These are phyloP conservation scores for Wickerhamiella domercqiae DNA, from an alignment of 805 yeast species.

Conservation along the genomic window DNA sequence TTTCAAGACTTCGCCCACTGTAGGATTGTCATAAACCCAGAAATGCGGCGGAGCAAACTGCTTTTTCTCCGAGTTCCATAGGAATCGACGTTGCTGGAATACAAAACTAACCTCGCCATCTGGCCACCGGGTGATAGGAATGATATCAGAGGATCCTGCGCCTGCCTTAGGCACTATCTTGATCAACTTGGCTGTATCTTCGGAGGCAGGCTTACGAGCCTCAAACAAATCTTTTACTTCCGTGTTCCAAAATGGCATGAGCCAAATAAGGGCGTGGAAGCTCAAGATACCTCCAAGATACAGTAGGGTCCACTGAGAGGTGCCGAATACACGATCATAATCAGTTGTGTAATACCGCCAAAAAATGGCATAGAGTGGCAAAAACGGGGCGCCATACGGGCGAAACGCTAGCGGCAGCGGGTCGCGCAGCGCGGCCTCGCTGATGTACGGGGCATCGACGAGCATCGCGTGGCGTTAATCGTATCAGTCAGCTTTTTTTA, in stretches of 20 bases:
- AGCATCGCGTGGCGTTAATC: neutral
- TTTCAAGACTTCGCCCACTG: slow-evolving; percentile 40
- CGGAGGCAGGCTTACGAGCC: slow-evolving; percentile 35
- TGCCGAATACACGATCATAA: slow-evolving; percentile 71
- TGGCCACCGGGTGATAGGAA: slow-evolving; percentile 38
- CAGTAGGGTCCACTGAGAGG: slow-evolving; percentile 93
- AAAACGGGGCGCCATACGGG: slow-evolving; percentile 74
- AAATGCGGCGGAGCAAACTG: slow-evolving; percentile 73
- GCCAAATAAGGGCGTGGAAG: slow-evolving; percentile 58
- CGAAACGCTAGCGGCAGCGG: slow-evolving; percentile 45
- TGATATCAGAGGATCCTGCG: slow-evolving; percentile 73
- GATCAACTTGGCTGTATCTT: slow-evolving; percentile 55
- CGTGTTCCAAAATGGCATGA: slow-evolving; percentile 91
- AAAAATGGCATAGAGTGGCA: slow-evolving; percentile 62
- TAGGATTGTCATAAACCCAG: slow-evolving; percentile 42
- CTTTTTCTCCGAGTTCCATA: slow-evolving; percentile 39
- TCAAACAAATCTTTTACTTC: slow-evolving; percentile 55
- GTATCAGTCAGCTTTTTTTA: too few species aligned
- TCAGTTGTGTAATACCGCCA: slow-evolving; percentile 45
- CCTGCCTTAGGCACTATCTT: slow-evolving; percentile 71
- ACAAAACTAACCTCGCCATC: slow-evolving; percentile 53
- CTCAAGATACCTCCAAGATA: slow-evolving; percentile 61
- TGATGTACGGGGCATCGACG: slow-evolving; percentile 46
- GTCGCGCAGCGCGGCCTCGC: slow-evolving; percentile 56
- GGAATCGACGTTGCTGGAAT: slow-evolving; percentile 84